Percentiles rank a stretch among this genome's conserved stretches.
Evolutionary conservation across 1,284 basidiomycete genomes (phyloP).

Genomic region (Puccinia novopanici): DNA sequence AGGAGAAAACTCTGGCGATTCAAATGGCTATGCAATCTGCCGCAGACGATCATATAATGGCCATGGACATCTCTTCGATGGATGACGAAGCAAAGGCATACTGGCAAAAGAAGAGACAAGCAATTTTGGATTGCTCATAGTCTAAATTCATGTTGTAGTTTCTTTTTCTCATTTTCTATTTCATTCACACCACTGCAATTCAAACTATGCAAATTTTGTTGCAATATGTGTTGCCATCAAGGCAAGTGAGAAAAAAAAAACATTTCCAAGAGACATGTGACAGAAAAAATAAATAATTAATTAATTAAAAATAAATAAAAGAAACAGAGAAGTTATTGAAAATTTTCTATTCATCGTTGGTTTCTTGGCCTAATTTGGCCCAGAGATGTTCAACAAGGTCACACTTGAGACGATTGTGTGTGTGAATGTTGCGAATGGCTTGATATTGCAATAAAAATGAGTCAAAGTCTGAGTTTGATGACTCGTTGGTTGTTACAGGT

Average conservation of each 20-base stretch:
- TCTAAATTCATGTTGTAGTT: too few species aligned
- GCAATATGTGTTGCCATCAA: too few species aligned
- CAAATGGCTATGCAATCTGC: neutral
- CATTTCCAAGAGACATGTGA: too few species aligned
- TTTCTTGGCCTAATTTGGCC: conserved; percentile 84
- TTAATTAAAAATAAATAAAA: conserved; percentile 12
- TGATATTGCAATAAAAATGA: conserved; percentile 56
- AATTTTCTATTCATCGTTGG: conserved; percentile 61
- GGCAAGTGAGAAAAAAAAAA: too few species aligned
- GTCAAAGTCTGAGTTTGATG: neutral
- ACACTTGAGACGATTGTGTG: conserved; percentile 74
- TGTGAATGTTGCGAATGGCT: conserved; percentile 83
- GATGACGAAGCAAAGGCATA: neutral
- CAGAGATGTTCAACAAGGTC: conserved; percentile 80
- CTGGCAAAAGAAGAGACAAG: neutral
- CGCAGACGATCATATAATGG: neutral
- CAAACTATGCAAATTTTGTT: too few species aligned
- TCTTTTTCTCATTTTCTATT: neutral
- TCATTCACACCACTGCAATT: neutral
- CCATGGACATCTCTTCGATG: neutral
- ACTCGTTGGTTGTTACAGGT: neutral
- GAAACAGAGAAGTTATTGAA: conserved; percentile 65
- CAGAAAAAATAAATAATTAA: too few species aligned
- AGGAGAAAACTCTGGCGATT: neutral
- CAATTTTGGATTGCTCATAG: neutral